These are phyloP conservation scores for Aspergillus sp. DNA, from an alignment of 2,329 filamentous ascomycete species.

Conservation along the genomic window DNA sequence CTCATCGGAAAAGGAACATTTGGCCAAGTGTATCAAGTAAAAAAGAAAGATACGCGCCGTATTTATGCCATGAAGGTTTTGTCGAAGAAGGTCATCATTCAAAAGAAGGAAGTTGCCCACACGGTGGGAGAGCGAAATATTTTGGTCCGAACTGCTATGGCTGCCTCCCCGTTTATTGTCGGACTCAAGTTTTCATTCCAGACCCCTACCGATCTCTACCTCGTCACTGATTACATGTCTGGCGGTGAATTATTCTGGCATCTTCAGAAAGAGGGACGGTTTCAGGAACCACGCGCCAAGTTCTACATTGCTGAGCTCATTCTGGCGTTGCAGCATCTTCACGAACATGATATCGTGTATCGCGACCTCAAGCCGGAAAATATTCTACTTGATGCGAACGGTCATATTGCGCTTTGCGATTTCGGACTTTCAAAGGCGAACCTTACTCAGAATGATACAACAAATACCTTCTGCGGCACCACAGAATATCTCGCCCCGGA, in stretches of 20 bases:
- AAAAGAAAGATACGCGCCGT: conserved; percentile 91
- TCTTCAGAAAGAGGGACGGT: conserved; percentile 92
- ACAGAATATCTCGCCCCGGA: conserved; percentile 97
- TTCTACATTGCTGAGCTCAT: conserved; percentile 99
- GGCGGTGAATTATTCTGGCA: conserved; percentile 99
- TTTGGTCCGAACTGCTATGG: conserved; percentile 89
- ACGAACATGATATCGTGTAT: conserved; percentile 97
- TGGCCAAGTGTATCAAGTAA: conserved; percentile 96
- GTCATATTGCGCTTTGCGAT: conserved; percentile 95
- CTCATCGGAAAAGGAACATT: conserved; percentile 98
- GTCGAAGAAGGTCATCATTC: conserved; percentile 99
- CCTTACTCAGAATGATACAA: conserved; percentile 93
- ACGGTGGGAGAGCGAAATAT: conserved; percentile 97
- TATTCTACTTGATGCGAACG: conserved; percentile 93
- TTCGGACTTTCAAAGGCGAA: conserved; percentile 98
- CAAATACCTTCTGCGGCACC: conserved; percentile 97
- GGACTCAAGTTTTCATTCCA: conserved; percentile 99
- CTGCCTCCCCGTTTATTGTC: conserved; percentile 96
- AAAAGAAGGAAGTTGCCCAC: conserved; percentile 98
- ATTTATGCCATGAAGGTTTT: conserved; percentile 99
- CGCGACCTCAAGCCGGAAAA: conserved; percentile 97
- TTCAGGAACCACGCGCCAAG: conserved; percentile 91
- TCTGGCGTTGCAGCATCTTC: conserved; percentile 88
- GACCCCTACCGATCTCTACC: conserved; percentile 90
- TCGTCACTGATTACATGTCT: conserved; percentile 99